phyloP scores from a whole-genome alignment of 2,329 filamentous ascomycete species.

The Phaeosphaeria sp. region DNA sequence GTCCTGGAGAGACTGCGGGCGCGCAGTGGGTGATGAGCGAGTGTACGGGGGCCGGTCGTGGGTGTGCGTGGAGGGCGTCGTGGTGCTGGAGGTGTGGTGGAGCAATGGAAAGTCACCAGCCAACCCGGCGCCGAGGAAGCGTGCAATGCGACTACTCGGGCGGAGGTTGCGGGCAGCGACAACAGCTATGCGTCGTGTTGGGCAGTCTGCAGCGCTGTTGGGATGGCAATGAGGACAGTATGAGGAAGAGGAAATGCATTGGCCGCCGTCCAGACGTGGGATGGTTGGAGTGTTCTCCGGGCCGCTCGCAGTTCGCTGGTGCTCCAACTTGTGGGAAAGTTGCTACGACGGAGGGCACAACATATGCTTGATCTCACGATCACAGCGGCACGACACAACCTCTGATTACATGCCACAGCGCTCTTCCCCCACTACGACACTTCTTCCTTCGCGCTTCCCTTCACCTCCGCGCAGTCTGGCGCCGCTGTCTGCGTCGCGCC shows the following conservation, averaged over 20 bases:
- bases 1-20: constrained; percentile 31
- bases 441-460: neutral
- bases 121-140: constrained; percentile 3
- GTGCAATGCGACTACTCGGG: neutral
- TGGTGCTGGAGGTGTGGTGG: constrained; percentile 14
- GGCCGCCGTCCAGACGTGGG: neutral
- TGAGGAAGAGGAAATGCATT: neutral
- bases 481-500: neutral
- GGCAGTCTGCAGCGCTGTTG: neutral
- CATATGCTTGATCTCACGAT: neutral
- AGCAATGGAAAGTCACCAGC: constrained; percentile 13
- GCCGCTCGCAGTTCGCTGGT: neutral
- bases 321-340: constrained; percentile 9
- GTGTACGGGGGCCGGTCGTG: constrained; percentile 21
- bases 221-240: neutral
- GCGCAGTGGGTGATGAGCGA: constrained; percentile 24
- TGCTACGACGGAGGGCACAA: neutral
- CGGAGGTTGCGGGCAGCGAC: constrained; percentile 9
- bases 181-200: neutral
- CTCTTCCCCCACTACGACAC: neutral
- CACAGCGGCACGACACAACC: neutral
- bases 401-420: neutral
- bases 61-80: constrained; percentile 13
- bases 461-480: neutral
- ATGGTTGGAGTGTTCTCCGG: constrained; percentile 6